Base-by-base conservation (phyloP, 2,329 filamentous ascomycete genomes). In the Fusarium guadeloupense region DNA sequence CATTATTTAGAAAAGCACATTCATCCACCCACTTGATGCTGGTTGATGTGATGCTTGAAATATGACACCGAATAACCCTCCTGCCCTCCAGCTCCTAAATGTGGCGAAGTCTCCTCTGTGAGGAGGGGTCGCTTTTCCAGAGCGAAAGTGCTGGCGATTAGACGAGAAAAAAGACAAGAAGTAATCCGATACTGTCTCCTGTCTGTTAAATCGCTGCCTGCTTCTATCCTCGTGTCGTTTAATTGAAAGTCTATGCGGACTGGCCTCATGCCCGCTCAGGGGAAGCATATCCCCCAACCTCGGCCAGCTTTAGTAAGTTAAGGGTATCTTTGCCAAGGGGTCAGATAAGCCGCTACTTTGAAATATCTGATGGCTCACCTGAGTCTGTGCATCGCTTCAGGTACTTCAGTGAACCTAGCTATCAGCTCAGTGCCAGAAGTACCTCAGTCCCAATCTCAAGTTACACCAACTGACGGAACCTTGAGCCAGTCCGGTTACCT, bases 221-320 rank as follows among this genome's bases (percentile, higher is more conserved):
- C 28, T 30, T n/a, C 23, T n/a, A 5, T 2, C 26, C 19, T 46
- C 35, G 21, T 25, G 21, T 30, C 19, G 19, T 35, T 13, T 42
- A 35, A 41, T 23, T 45, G 38, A 46, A 48, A 48, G 46, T 39
- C 34, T 53, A 25, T 20, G 31, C 19, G n/a, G 19, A 47, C 25
- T 34, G 42, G 42, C n/a, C n/a, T n/a, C n/a, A n/a, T n/a, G n/a
- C n/a, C n/a, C n/a, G n/a, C 19, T 51, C 54, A 61, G 60, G 59
- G 48, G 59, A 51, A 48, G 44, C 44, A 33, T 48, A 49, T n/a
- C 31, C 33, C 48, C 54, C 60, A 54, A 55, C 44, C 59, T 44
- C 59, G 30, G 47, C 26, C 34, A 40, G 19, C 35, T 40, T 13
- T 34, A 34, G 16, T 9, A 20, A 34, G 26, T 14, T 8, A 17